Base-by-base conservation (phyloP, 352 stramenopile species). In the Pythium phragmitis region DNA sequence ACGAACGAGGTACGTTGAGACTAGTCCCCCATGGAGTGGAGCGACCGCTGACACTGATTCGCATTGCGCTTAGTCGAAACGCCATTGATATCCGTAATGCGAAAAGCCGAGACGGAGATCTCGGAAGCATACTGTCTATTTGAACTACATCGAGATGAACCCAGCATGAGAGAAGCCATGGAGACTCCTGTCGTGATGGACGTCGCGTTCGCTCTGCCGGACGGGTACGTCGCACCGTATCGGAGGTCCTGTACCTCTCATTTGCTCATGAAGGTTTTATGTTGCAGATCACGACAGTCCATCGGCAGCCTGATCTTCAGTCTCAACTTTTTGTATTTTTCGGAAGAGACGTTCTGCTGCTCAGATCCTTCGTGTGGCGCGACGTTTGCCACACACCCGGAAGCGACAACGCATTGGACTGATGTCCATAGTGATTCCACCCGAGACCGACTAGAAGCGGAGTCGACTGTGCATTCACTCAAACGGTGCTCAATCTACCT, bases 311-410 rank as follows among this genome's bases (percentile, higher is more conserved):
- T 75, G 7, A 57, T 82, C 12, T 92, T 92, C 67, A 91, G 77
- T 55, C 66, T 92, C n/a, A 89, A 82, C 57, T 92, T 88, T 41
- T 47, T 92, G 14, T 91, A 74, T 57, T 89, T 82, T 36, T 90
- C 83, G 1, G 69, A 87, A 55, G 68, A 85, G 26, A 63, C 46
- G 1, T 80, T 75, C 53, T 76, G 65, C 49, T 92, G 83, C 34
- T 59, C 77, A 4, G 60, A 72, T 23, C 11, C 65, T 1, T 47
- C 63, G 0, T 91, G 82, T 49, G 60, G 67, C 0, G 46, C 63
- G 5, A 65, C 70, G 13, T 89, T 87, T 41, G 51, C 65, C 14
- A 75, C 68, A 0, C 59, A 72, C 16, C 23, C 45, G 7, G 75
- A 76, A 14, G 49, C 64, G 5, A 59, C 73, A 13, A 52, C 49